Evolutionary conservation across 768 basidiomycete species (phyloP), one percentile per base, ranked within the genome.

Genomic region (Arthromyces matolae): DNA sequence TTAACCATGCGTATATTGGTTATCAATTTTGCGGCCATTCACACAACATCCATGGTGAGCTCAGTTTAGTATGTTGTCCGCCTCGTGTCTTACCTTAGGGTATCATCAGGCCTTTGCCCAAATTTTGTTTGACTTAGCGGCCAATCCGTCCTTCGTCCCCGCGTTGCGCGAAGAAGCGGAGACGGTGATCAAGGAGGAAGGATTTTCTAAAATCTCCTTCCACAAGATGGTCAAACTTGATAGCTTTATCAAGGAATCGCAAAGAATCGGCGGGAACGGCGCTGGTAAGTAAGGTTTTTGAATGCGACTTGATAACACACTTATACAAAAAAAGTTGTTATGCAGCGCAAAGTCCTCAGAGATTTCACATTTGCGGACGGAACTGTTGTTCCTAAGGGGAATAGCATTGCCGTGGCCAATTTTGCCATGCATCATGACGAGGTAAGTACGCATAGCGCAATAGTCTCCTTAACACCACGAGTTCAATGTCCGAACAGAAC

Each of bases 181-280:
- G 13, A 49, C 53, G 2, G 65, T 71, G 3, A 43, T 74, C n/a
- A 40, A 46, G 4, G 58, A 65, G 9, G 65, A 74, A 34, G 74
- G 67, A 14, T 74, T 71, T 62, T 58, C 60, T 0, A 69, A 70
- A 40, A 52, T 60, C 7, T 57, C 64, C 1, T 52, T 75, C n/a
- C 55, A 57, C 4, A 69, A 70, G 40, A 67, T 77, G 65, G 59
- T 65, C 44, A 69, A 70, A 50, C 41, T 75, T n/a, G 75, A 76
- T 45, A 77, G 75, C 46, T 75, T 76, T 52, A 47, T 76, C 19
- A 67, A 69, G 27, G 76, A 77, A 44, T 69, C 67, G 3, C 58
- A 60, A 28, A 61, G 71, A 5, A 44, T 59, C 22, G 60, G 57
- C 16, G 64, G 64, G 2, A 50, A 59, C n/a, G 55, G 52, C 22